These are phyloP conservation scores for Fusarium anthophilum DNA, from an alignment of 2,329 filamentous ascomycete species.

Conservation along the genomic window DNA sequence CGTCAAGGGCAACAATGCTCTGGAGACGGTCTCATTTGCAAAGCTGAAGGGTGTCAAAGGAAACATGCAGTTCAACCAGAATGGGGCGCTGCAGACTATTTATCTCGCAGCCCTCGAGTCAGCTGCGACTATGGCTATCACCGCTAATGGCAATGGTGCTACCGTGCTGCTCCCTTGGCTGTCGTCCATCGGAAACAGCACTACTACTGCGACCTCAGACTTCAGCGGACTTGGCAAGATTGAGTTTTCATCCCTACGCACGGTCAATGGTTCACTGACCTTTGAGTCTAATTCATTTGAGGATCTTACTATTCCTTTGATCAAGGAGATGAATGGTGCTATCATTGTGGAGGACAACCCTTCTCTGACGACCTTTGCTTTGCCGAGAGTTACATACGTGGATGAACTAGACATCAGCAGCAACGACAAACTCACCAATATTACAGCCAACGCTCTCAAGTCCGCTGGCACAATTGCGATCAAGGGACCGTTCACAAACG, in stretches of 20 bases:
- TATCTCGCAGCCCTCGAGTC: conserved; percentile 36
- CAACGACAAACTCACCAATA: conserved; percentile 40
- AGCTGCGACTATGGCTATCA: conserved; percentile 40
- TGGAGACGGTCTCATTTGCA: conserved; percentile 31
- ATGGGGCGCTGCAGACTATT: conserved; percentile 31
- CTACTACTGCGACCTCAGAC: conserved; percentile 38
- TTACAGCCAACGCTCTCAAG: conserved; percentile 43
- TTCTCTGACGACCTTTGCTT: conserved; percentile 36
- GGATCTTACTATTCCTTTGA: conserved; percentile 38
- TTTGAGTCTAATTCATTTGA: conserved; percentile 36
- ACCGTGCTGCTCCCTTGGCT: conserved; percentile 35
- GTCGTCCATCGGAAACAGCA: conserved; percentile 36
- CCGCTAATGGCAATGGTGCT: conserved; percentile 34
- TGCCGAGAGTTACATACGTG: conserved; percentile 34
- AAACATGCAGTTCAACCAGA: conserved; percentile 39
- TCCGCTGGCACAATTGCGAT: conserved; percentile 38
- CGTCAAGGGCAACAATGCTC: conserved; percentile 35
- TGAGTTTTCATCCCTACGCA: conserved; percentile 37
- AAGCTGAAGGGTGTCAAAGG: conserved; percentile 40
- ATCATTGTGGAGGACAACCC: conserved; percentile 41
- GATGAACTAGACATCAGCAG: conserved; percentile 34
- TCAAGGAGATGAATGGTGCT: conserved; percentile 37
- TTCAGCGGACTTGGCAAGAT: conserved; percentile 31
- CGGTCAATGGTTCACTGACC: conserved; percentile 36
- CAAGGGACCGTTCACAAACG: conserved; percentile 38